phyloP scores from a whole-genome alignment of 805 yeast species.

The Saccharomycopsis fermentans region DNA sequence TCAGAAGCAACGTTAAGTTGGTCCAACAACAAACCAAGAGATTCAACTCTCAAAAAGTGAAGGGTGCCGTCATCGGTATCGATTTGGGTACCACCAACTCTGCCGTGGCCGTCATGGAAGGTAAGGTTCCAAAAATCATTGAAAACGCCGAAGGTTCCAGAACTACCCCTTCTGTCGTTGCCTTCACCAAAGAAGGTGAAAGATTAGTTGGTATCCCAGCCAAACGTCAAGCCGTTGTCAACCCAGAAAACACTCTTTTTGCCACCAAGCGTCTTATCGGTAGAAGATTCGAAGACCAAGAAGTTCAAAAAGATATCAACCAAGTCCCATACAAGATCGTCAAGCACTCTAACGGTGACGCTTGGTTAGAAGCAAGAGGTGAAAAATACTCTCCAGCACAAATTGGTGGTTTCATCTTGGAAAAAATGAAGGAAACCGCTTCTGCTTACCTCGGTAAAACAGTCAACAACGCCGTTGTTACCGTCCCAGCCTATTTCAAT shows the following conservation, averaged over 20 bases:
- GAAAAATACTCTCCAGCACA: constrained; percentile 88
- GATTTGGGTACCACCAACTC: constrained; percentile 87
- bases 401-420: constrained; percentile 85
- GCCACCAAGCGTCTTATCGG: constrained; percentile 95
- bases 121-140: constrained; percentile 62
- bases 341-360: constrained; percentile 88
- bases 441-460: constrained; percentile 83
- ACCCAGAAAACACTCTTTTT: constrained; percentile 86
- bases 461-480: constrained; percentile 82
- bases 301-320: constrained; percentile 81
- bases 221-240: constrained; percentile 90
- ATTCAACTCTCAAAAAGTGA: constrained; percentile 19
- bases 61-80: constrained; percentile 59
- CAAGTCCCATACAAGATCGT: constrained; percentile 87
- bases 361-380: constrained; percentile 90
- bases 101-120: constrained; percentile 80
- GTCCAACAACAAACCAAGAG: constrained; percentile 17
- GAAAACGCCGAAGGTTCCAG: constrained; percentile 72
- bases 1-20: constrained; percentile 9
- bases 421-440: constrained; percentile 98
- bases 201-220: constrained; percentile 91
- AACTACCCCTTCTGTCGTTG: constrained; percentile 90
- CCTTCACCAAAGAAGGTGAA: constrained; percentile 86
- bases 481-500: constrained; percentile 85
- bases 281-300: constrained; percentile 79